Evolutionary conservation across 2,329 filamentous ascomycete genomes (phyloP).

Genomic region (Talaromyces sp.): DNA sequence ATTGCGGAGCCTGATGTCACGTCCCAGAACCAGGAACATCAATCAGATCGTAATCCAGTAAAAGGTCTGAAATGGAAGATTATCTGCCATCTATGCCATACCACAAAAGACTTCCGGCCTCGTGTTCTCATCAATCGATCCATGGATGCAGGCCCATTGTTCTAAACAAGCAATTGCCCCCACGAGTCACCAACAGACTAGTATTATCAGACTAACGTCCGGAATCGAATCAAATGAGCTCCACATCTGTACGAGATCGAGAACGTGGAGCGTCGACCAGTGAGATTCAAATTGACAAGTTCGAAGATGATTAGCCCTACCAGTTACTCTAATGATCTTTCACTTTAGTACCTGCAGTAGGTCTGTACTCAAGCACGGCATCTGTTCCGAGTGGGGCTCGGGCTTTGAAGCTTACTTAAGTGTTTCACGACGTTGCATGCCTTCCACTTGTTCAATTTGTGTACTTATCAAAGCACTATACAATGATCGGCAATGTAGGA

Average conservation of each 20-base stretch:
- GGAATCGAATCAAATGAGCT: not conserved
- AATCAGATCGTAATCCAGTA: not conserved
- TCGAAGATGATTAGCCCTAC: not conserved
- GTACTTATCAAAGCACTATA: not conserved
- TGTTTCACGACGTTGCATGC: conserved; percentile 9
- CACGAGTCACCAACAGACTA: not conserved
- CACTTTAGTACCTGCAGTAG: not conserved
- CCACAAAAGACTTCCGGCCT: not conserved
- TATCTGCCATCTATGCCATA: not conserved
- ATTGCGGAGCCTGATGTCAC: not conserved
- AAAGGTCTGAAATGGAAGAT: no score
- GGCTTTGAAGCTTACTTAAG: not conserved
- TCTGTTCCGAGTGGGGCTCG: not conserved
- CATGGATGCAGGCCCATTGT: not conserved
- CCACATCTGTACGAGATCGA: not conserved
- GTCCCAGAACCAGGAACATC: not conserved
- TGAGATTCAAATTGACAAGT: no score
- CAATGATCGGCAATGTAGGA: not conserved
- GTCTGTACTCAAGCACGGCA: not conserved
- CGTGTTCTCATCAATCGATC: not conserved
- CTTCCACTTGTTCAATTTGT: not conserved
- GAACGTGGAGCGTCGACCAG: not conserved
- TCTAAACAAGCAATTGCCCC: not conserved
- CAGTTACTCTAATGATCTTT: not conserved
- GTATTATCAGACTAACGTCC: not conserved